Conservation (phyloP, 306 rosid species). For the Boehmeria nivea region DNA sequence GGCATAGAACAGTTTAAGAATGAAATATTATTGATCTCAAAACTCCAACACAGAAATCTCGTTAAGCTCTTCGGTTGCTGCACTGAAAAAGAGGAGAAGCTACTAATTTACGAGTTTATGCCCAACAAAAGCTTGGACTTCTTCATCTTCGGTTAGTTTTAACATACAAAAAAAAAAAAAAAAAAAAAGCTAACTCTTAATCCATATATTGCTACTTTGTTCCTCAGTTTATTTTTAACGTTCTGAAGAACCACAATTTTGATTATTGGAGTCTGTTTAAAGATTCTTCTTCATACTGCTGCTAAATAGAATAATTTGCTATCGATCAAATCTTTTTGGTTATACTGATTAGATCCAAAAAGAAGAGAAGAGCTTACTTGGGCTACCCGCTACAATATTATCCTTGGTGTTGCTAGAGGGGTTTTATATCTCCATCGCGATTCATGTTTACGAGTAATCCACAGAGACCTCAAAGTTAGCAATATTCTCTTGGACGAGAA, state of each 20-base stretch:
- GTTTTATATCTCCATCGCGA: slow-evolving; percentile 28
- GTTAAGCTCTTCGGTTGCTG: slow-evolving; percentile 36
- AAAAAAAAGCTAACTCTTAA: too few relatives aligned
- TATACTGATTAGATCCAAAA: slow-evolving; percentile 9
- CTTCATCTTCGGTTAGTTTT: slow-evolving; percentile 29
- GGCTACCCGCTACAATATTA: slow-evolving; percentile 16
- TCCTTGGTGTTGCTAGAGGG: slow-evolving; percentile 25
- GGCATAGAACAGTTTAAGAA: slow-evolving; percentile 33
- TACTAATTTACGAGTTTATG: slow-evolving; percentile 39
- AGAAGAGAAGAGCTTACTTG: slow-evolving; percentile 14
- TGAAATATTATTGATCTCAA: slow-evolving; percentile 27
- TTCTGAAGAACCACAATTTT: too few relatives aligned
- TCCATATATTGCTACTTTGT: too few relatives aligned
- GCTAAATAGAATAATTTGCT: too few relatives aligned
- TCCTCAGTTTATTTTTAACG: too few relatives aligned
- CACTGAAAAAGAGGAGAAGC: slow-evolving; percentile 27
- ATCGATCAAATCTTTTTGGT: too few relatives aligned
- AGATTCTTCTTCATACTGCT: too few relatives aligned
- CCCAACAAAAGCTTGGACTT: slow-evolving; percentile 38
- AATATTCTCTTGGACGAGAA: slow-evolving; percentile 25
- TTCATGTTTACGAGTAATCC: slow-evolving; percentile 19
- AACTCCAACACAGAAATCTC: slow-evolving; percentile 41
- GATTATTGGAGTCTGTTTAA: too few relatives aligned
- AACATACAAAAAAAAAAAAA: background rate
- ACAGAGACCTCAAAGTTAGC: slow-evolving; percentile 27